These are phyloP conservation scores for Maudiozyma serrabonitensis DNA, from an alignment of 805 yeast genomes.

Conservation along the genomic window DNA sequence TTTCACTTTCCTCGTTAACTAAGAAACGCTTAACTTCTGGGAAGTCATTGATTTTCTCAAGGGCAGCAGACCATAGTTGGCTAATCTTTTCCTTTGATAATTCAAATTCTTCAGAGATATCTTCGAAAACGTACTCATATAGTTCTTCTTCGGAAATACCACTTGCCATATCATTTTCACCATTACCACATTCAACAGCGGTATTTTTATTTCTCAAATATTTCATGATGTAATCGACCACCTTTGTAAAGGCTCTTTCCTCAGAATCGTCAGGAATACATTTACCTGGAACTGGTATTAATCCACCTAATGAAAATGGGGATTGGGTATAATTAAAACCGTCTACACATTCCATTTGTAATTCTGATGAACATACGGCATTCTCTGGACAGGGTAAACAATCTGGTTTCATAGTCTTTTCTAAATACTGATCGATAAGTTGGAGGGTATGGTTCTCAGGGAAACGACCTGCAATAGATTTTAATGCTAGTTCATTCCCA, in stretches of 20 bases:
- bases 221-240: conserved; percentile 54
- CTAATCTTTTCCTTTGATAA: conserved; percentile 7
- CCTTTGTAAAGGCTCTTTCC: conserved; percentile 50
- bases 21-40: not conserved
- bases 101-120: conserved; percentile 41
- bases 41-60: not conserved
- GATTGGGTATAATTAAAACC: conserved; percentile 41
- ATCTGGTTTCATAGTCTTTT: conserved; percentile 35
- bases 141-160: conserved; percentile 41
- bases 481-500: conserved; percentile 28
- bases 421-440: conserved; percentile 27
- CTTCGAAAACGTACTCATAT: conserved; percentile 37
- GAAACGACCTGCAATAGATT: not conserved
- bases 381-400: conserved; percentile 75
- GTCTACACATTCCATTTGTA: conserved; percentile 55
- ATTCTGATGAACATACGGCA: conserved; percentile 55
- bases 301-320: conserved; percentile 32
- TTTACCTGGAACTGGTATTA: conserved; percentile 48
- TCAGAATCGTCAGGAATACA: conserved; percentile 67
- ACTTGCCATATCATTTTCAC: conserved; percentile 33
- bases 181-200: conserved; percentile 43
- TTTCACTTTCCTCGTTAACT: not conserved
- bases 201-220: conserved; percentile 58
- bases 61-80: not conserved
- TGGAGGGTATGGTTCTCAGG: not conserved